A percentile compares a stretch with the other conserved stretches of the same genome.
These are phyloP conservation scores for Teratosphaeria pseudoeucalypti DNA, from an alignment of 2,329 filamentous ascomycete genomes.

Conservation along the genomic window DNA sequence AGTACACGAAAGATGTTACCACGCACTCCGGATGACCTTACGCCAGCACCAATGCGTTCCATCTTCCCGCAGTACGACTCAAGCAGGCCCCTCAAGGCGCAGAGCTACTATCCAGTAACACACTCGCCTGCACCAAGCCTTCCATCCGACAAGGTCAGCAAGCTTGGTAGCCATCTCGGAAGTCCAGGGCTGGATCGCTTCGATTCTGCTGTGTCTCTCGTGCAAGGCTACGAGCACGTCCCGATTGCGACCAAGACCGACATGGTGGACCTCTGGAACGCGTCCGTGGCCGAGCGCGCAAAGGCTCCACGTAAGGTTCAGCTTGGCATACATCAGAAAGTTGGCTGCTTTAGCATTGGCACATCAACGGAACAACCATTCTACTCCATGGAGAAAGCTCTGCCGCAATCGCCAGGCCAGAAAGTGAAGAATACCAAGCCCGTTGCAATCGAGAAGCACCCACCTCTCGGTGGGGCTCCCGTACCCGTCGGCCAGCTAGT, in stretches of 20 bases:
- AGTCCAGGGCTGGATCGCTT: constrained; percentile 10
- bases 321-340: constrained; percentile 16
- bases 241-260: constrained; percentile 17
- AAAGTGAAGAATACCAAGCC: constrained; percentile 5
- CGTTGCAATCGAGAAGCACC: constrained; percentile 16
- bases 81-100: constrained; percentile 53
- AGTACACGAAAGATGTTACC: background rate
- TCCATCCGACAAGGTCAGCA: constrained; percentile 54
- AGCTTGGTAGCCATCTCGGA: constrained; percentile 34
- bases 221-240: constrained; percentile 23
- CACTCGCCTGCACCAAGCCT: constrained; percentile 52
- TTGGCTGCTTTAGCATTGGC: constrained; percentile 13
- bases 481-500: constrained; percentile 16
- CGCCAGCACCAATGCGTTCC: constrained; percentile 36
- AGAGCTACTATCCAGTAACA: constrained; percentile 56
- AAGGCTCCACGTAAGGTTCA: constrained; percentile 19
- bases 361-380: constrained; percentile 12
- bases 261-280: constrained; percentile 19
- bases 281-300: constrained; percentile 14
- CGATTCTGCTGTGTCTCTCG: constrained; percentile 19
- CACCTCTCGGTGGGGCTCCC: constrained; percentile 8
- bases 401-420: constrained; percentile 1
- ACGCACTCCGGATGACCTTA: background rate
- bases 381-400: constrained; percentile 15
- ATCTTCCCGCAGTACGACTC: constrained; percentile 71